Base-by-base conservation (phyloP, 2,329 filamentous ascomycete species). In the Stachybotrys elegans region DNA sequence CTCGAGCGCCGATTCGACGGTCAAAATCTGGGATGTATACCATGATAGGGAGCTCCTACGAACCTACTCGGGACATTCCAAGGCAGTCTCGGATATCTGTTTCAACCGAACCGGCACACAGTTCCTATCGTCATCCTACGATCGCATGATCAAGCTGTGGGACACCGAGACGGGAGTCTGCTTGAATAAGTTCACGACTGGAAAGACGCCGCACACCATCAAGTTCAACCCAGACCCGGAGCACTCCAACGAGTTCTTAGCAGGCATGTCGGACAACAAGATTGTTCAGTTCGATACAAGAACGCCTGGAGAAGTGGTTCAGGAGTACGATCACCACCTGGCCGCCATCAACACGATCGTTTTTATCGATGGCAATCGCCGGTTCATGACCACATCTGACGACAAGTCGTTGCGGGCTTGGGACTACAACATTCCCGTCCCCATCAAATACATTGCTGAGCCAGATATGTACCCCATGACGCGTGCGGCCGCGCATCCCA, bases 231-330 rank as follows among this genome's bases (percentile, higher is more conserved):
- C 92, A 0, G 80, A 83, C 40, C 71, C 77, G 0, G 83, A 86
- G 43, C 81, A 85, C 52, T 80, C 84, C 8, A 86, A 93, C 62
- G 92, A 97, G 65, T 98, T 98, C 66, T 69, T 98, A 44, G 91
- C 90, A 2, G 93, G 93, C 57, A 94, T 97, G 88, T 93, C 88
- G 29, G 92, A 98, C 67, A 98, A 98, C 75, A 96, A 96, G 73
- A 98, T 98, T 55, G 78, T 98, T 34, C 93, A 98, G 61, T 98
- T 94, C 66, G 93, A 98, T 66, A 91, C 84, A 3, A 81, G 94
- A 22, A 83, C 84, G 6, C 69, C 74, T 48, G 81, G 81, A 53
- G 83, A 94, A 57, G 77, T 93, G 46, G 87, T 95, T 12, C 94
- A 98, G 61, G 93, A 97, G 71, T 98, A 98, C 69, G 92, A 98